A percentile compares a stretch with the other conserved stretches of the same genome.
Conservation (phyloP, 2,329 filamentous ascomycete species). For the Trichoderma cornu-damae region DNA sequence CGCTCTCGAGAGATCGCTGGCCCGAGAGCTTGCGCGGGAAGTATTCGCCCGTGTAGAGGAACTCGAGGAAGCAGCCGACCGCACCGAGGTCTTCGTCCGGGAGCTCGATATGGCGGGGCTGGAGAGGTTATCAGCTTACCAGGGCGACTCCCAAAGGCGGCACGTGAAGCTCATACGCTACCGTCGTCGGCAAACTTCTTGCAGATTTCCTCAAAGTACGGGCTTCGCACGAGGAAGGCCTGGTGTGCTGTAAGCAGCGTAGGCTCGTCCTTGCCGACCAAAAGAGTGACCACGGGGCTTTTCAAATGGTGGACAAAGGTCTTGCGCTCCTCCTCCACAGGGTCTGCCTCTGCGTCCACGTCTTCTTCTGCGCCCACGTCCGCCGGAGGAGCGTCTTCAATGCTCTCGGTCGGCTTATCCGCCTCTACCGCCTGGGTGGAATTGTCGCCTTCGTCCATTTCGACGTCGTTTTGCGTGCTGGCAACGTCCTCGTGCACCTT, state of each 20-base stretch:
- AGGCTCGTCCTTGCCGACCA: constrained; percentile 58
- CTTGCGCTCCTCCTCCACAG: constrained; percentile 33
- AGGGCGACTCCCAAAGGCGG: not conserved
- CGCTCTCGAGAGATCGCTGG: constrained; percentile 63
- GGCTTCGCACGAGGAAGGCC: constrained; percentile 66
- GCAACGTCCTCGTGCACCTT: constrained; percentile 21
- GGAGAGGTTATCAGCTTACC: not conserved
- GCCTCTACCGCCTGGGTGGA: constrained; percentile 26
- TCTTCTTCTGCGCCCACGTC: constrained; percentile 31
- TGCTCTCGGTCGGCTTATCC: constrained; percentile 29
- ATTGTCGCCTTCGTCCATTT: constrained; percentile 35
- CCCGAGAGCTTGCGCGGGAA: constrained; percentile 65
- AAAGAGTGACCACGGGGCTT: constrained; percentile 63
- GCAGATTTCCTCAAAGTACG: constrained; percentile 64
- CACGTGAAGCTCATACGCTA: constrained; percentile 45
- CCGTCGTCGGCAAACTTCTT: constrained; percentile 56
- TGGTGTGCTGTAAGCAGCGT: constrained; percentile 74
- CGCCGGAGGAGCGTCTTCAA: constrained; percentile 39
- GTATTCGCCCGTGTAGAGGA: constrained; percentile 47
- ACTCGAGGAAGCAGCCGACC: constrained; percentile 39
- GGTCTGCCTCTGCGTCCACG: constrained; percentile 33
- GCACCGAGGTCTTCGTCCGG: constrained; percentile 33
- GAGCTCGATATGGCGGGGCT: constrained; percentile 65
- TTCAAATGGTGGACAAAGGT: constrained; percentile 57
- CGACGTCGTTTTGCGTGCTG: constrained; percentile 32